phyloP scores from a whole-genome alignment of 2,329 filamentous ascomycete species.

The Beauveria australis region DNA sequence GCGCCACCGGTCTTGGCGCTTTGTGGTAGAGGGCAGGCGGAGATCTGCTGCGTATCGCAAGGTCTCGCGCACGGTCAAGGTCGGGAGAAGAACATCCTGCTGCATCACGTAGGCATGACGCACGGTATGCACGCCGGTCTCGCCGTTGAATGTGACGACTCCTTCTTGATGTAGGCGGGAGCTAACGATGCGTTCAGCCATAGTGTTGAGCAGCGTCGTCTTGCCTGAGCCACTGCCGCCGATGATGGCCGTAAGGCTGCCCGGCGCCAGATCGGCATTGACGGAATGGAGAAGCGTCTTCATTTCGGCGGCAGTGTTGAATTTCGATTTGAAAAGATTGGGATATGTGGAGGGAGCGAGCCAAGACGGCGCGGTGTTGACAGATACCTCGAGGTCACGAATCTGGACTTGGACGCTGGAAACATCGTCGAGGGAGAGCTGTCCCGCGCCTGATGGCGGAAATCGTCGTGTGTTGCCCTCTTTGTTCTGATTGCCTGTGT shows the following conservation, averaged over 20 bases:
- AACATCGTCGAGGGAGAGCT: conserved; percentile 43
- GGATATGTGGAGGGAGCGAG: conserved; percentile 39
- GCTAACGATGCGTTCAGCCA: conserved; percentile 61
- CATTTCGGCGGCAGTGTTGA: conserved; percentile 27
- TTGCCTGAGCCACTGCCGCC: conserved; percentile 69
- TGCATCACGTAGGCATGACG: conserved; percentile 67
- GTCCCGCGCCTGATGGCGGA: conserved; percentile 26
- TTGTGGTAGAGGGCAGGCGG: conserved; percentile 56
- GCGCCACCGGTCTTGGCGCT: conserved; percentile 45
- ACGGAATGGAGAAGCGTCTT: conserved; percentile 55
- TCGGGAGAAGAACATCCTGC: conserved; percentile 65
- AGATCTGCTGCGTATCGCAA: conserved; percentile 65
- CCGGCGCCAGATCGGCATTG: conserved; percentile 53
- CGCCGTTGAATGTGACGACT: conserved; percentile 52
- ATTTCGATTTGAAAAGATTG: conserved; percentile 29
- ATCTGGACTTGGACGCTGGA: conserved; percentile 46
- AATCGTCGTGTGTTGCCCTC: conserved; percentile 16
- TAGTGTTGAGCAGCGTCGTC: conserved; percentile 61
- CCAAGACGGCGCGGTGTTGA: conserved; percentile 50
- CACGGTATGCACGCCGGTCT: conserved; percentile 42
- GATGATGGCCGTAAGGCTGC: conserved; percentile 66
- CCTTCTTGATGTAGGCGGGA: conserved; percentile 44
- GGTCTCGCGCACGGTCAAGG: conserved; percentile 68
- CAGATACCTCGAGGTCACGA: conserved; percentile 44
- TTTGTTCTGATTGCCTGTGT: background rate